Conservation (phyloP, 192 early-diverging fungal species). For the Spinellus fusiger region DNA sequence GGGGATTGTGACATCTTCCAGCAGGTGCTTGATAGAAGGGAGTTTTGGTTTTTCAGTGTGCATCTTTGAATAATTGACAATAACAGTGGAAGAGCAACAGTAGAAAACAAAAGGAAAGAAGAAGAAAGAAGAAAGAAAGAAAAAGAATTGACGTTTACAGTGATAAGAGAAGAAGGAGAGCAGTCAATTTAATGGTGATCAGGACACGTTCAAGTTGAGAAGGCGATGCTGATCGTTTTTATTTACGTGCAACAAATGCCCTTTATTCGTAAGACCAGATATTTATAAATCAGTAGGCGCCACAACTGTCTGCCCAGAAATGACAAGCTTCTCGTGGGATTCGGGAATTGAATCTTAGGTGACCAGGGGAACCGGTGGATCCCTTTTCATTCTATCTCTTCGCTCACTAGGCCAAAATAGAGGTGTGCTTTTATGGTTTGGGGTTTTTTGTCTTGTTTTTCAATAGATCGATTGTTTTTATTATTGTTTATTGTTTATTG, state of each 20-base stretch:
- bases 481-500: too few species aligned
- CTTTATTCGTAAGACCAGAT: slow-evolving; percentile 4
- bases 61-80: slow-evolving; percentile 29
- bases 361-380: slow-evolving; percentile 2
- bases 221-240: neutral
- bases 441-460: too few species aligned
- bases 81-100: neutral
- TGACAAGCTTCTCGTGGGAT: neutral
- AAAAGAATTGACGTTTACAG: neutral
- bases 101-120: slow-evolving; percentile 1
- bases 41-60: slow-evolving; percentile 78
- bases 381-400: neutral
- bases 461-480: neutral
- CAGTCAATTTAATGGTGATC: slow-evolving; percentile 13
- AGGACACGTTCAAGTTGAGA: slow-evolving; percentile 1
- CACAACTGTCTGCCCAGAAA: slow-evolving; percentile 8
- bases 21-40: slow-evolving; percentile 47
- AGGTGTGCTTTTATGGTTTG: neutral
- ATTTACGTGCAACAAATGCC: neutral
- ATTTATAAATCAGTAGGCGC: slow-evolving; percentile 17
- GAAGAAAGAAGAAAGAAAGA: neutral
- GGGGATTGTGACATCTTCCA: slow-evolving; percentile 34
- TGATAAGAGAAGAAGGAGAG: neutral
- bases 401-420: neutral
- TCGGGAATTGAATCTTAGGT: neutral